Evolutionary conservation across 371 early-diverging fungal genomes (phyloP), one percentile per base, ranked within the genome.

Genomic region (Encephalitozoon intestinalis): DNA sequence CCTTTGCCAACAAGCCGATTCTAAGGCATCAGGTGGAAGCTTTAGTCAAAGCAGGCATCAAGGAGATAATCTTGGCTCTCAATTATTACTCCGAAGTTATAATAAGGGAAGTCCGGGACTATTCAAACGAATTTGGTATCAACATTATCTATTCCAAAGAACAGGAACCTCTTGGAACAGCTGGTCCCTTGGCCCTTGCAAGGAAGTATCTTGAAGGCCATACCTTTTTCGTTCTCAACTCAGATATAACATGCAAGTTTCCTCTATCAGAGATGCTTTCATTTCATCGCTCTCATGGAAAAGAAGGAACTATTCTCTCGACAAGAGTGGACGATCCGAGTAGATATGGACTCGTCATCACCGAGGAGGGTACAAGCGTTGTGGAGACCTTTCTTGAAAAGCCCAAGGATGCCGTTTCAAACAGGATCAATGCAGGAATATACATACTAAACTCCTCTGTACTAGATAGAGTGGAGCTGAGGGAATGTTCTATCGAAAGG

Each of bases 1-100:
- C 94, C 82, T 98, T 98, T 87, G 92, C 91, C 65, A 97, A 97
- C 89, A 91, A 90, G 84, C 97, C 97, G 44, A 97, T 98, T 91
- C 92, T 98, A 77, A 88, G 94, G 69, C 97, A 96, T 86, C 97
- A 96, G 86, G 96, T 98, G 78, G 93, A 94, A 83, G 93, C 92
- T 18, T 87, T 98, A 8, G 94, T 90, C 74, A 89, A 92, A 89
- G 94, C 92, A 66, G 96, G 96, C 66, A 94, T 96, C 49, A 91
- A 89, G 37, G 94, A 95, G 84, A 89, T 98, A 50, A 95, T 98
- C 30, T 86, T 98, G 54, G 97, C 97, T 44, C 94, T 96, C 79
- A 96, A 95, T 86, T 96, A 97, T 54, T 81, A 78, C 54, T 94
- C 94, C 30, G 95, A 97, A 81, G 92, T 91, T 88, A 21, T 88